These are phyloP conservation scores for Breynia disticha DNA, from an alignment of 441 rosid genomes.

Conservation along the genomic window DNA sequence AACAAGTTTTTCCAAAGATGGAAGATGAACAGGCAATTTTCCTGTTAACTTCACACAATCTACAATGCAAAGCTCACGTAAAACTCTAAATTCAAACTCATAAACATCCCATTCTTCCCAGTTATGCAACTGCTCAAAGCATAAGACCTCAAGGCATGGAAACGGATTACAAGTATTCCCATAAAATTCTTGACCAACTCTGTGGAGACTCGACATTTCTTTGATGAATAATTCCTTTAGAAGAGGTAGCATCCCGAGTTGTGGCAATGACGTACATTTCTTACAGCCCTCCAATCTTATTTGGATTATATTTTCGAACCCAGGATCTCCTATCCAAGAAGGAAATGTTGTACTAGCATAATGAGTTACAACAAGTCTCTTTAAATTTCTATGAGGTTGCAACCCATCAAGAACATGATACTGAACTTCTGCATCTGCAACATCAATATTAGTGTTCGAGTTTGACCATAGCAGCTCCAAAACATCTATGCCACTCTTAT, in stretches of 20 bases:
- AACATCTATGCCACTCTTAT: constrained; percentile 8
- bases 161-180: neutral
- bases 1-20: neutral
- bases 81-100: neutral
- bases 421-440: neutral
- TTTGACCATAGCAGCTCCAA: constrained; percentile 16
- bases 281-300: constrained; percentile 1
- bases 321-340: constrained; percentile 4
- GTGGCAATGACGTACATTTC: constrained; percentile 8
- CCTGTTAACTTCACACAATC: neutral
- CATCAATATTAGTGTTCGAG: neutral
- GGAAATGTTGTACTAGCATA: neutral
- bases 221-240: constrained; percentile 1
- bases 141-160: neutral
- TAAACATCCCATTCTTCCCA: neutral
- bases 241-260: constrained; percentile 3
- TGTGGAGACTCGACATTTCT: neutral
- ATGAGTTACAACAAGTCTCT: neutral
- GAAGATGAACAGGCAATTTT: neutral
- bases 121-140: neutral
- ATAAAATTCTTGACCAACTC: neutral
- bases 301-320: neutral
- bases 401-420: neutral
- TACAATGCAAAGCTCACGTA: constrained; percentile 4
- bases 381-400: constrained; percentile 8